Conservation (phyloP, 169 alveolate genomes). For the Gregarina niphandrodes region DNA sequence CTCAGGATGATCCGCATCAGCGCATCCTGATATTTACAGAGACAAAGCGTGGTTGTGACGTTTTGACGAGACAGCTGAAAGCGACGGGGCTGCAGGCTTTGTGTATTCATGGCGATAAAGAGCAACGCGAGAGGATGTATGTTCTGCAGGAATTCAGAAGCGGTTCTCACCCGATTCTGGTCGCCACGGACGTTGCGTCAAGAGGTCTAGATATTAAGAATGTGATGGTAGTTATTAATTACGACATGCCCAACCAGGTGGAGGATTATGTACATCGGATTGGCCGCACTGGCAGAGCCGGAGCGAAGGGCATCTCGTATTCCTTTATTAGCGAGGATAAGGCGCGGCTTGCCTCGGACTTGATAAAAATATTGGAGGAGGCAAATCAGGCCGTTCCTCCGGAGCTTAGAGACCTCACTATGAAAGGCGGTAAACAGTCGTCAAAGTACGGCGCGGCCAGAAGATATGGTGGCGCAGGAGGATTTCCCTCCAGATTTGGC, state of each 20-base stretch:
- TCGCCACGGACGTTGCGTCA: constrained; percentile 94
- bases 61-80: constrained; percentile 52
- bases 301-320: constrained; percentile 55
- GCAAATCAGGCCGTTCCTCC: constrained; percentile 60
- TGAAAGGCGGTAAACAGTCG: too few relatives aligned
- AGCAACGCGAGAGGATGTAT: constrained; percentile 66
- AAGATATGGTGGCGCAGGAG: too few relatives aligned
- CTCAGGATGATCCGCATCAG: neutral
- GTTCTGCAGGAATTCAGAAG: constrained; percentile 62
- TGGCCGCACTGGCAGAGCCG: constrained; percentile 87
- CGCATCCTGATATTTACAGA: constrained; percentile 9
- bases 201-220: constrained; percentile 86
- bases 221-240: constrained; percentile 73
- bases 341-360: constrained; percentile 55
- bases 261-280: constrained; percentile 87
- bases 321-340: constrained; percentile 61
- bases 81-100: constrained; percentile 61
- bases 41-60: constrained; percentile 45
- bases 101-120: constrained; percentile 91
- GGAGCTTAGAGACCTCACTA: neutral
- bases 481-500: too few relatives aligned
- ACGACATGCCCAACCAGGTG: constrained; percentile 73
- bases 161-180: constrained; percentile 65
- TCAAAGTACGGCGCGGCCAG: too few relatives aligned
- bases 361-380: constrained; percentile 55